phyloP scores from a whole-genome alignment of 116 monocot species.

The Posidonia oceanica region DNA sequence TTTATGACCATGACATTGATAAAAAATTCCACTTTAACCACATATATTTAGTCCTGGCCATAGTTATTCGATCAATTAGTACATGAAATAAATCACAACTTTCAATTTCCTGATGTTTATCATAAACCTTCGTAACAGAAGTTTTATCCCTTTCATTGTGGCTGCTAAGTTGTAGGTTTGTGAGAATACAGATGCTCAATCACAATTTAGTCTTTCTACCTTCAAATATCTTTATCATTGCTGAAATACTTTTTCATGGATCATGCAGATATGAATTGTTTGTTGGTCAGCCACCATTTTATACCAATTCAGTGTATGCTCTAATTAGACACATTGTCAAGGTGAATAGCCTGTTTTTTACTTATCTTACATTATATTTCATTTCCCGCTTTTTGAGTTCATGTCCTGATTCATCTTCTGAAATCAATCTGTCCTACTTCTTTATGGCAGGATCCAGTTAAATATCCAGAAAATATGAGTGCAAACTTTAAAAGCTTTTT shows the following conservation, averaged over 20 bases:
- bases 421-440: conserved; percentile 4
- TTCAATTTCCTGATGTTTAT: too few species aligned
- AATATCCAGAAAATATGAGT: conserved; percentile 96
- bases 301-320: conserved; percentile 99
- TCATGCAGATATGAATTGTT: conserved; percentile 80
- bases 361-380: background rate
- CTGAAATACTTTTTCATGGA: background rate
- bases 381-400: background rate
- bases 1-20: too few species aligned
- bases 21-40: too few species aligned
- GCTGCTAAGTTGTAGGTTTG: too few species aligned
- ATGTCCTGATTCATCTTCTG: background rate
- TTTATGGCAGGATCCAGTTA: conserved; percentile 86
- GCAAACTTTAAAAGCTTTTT: conserved; percentile 82
- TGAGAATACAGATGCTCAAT: too few species aligned
- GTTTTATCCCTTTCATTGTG: too few species aligned
- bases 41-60: too few species aligned
- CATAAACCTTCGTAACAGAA: too few species aligned
- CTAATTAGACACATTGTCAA: conserved; percentile 95
- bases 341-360: conserved; percentile 18
- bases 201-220: background rate
- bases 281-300: conserved; percentile 99
- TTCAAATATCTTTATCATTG: background rate
- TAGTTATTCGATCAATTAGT: too few species aligned
- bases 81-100: too few species aligned